Evolutionary conservation across 495 filamentous ascomycete species (phyloP).

Genomic region (Penicillium bialowiezense): DNA sequence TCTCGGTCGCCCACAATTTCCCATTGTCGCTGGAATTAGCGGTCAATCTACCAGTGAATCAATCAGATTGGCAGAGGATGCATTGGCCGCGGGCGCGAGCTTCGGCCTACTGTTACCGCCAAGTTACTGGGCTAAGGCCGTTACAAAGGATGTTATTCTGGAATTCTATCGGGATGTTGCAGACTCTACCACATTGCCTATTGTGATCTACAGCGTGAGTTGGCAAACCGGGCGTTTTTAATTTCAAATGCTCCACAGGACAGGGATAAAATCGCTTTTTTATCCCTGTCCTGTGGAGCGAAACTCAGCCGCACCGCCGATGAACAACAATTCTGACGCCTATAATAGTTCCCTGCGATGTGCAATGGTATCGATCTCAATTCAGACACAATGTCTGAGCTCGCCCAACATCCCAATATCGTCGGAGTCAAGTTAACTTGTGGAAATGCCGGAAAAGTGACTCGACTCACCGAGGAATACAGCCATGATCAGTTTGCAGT

Average conservation of each 20-base stretch:
- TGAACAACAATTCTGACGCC: no score
- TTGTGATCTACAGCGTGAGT: conserved; percentile 55
- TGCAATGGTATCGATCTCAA: conserved; percentile 65
- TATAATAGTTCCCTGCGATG: conserved; percentile 56
- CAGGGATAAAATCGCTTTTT: no score
- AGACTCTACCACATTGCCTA: conserved; percentile 43
- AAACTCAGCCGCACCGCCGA: no score
- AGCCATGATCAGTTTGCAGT: conserved; percentile 52
- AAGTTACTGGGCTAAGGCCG: conserved; percentile 56
- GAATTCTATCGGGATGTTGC: conserved; percentile 58
- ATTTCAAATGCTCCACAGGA: no score
- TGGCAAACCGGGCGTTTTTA: no score
- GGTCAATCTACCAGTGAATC: conserved; percentile 63
- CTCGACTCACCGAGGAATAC: conserved; percentile 48
- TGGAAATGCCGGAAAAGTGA: conserved; percentile 60
- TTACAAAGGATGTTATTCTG: conserved; percentile 52
- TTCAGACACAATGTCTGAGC: conserved; percentile 50
- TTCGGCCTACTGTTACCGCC: conserved; percentile 57
- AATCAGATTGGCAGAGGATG: conserved; percentile 60
- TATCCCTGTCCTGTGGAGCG: no score
- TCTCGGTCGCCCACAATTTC: conserved; percentile 55
- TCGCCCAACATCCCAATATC: conserved; percentile 48
- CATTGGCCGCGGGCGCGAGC: conserved; percentile 48
- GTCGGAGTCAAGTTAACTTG: conserved; percentile 68
- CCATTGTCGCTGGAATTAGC: conserved; percentile 57